Evolutionary conservation across 163 green algal genomes (phyloP).

Genomic region (Chlorella variabilis): DNA sequence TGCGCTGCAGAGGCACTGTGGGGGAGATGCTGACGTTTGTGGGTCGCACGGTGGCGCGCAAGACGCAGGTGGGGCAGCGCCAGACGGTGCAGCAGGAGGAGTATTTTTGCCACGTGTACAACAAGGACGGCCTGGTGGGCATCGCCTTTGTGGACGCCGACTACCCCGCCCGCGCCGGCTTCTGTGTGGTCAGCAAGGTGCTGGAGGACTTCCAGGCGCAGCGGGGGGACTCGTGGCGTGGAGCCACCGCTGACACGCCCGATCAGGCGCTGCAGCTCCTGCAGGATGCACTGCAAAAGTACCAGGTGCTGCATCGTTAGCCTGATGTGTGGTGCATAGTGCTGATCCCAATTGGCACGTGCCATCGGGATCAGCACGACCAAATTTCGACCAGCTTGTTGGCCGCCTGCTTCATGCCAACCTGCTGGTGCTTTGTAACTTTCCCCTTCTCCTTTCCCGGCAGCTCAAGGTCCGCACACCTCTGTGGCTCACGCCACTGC

Average conservation of each 20-base stretch:
- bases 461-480: too few species aligned
- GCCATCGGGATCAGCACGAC: too few species aligned
- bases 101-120: slow-evolving; percentile 95
- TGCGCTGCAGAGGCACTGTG: slow-evolving; percentile 66
- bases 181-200: slow-evolving; percentile 90
- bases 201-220: slow-evolving; percentile 83
- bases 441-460: too few species aligned
- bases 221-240: slow-evolving; percentile 71
- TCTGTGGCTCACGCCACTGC: too few species aligned
- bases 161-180: slow-evolving; percentile 93
- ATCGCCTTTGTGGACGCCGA: slow-evolving; percentile 92
- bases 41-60: slow-evolving; percentile 87
- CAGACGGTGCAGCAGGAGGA: slow-evolving; percentile 82
- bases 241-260: slow-evolving; percentile 68
- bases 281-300: slow-evolving; percentile 87
- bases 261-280: slow-evolving; percentile 68
- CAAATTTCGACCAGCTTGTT: too few species aligned
- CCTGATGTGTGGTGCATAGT: not conserved
- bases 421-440: too few species aligned
- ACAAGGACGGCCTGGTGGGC: slow-evolving; percentile 88
- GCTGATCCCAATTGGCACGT: too few species aligned
- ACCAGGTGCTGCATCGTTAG: slow-evolving; percentile 72
- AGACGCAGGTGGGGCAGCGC: slow-evolving; percentile 76
- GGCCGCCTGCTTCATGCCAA: too few species aligned
- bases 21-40: slow-evolving; percentile 96